Percentiles rank a stretch among this genome's conserved stretches.
Conservation (phyloP, 176 grass and related monocot genomes). For the Eleusine coracana region DNA sequence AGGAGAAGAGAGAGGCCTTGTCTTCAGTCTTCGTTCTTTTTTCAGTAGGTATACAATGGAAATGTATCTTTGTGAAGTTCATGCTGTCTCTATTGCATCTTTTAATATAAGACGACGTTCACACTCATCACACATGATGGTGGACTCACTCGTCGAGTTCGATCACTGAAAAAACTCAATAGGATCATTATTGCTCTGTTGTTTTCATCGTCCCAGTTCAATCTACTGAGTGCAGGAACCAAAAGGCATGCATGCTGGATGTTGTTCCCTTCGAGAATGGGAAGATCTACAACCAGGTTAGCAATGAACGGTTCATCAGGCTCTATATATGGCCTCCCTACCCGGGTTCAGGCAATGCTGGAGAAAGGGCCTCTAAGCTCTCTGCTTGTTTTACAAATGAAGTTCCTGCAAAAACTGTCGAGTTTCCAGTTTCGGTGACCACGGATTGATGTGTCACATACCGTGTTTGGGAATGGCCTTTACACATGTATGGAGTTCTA, state of each 20-base stretch:
- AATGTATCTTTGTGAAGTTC: no score
- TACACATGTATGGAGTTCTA: not conserved
- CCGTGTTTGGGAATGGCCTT: not conserved
- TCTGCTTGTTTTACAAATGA: not conserved
- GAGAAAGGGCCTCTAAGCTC: conserved; percentile 53
- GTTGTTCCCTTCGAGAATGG: conserved; percentile 78
- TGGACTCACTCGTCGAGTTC: no score
- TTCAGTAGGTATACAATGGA: no score
- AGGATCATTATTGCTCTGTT: no score
- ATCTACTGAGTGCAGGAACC: no score
- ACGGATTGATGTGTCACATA: not conserved
- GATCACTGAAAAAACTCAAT: no score
- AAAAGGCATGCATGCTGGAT: not conserved
- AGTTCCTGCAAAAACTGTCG: not conserved
- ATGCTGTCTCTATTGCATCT: no score
- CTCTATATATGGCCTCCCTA: conserved; percentile 82
- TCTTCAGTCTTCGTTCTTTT: no score
- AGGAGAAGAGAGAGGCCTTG: no score
- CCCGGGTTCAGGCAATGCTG: conserved; percentile 77
- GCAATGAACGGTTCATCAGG: conserved; percentile 83
- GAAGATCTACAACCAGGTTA: conserved; percentile 81
- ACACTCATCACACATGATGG: no score
- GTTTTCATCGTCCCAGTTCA: no score
- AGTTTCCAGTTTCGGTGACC: not conserved
- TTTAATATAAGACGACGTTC: no score